Evolutionary conservation across 2,329 filamentous ascomycete species (phyloP).

Genomic region (Aureobasidium vineae): DNA sequence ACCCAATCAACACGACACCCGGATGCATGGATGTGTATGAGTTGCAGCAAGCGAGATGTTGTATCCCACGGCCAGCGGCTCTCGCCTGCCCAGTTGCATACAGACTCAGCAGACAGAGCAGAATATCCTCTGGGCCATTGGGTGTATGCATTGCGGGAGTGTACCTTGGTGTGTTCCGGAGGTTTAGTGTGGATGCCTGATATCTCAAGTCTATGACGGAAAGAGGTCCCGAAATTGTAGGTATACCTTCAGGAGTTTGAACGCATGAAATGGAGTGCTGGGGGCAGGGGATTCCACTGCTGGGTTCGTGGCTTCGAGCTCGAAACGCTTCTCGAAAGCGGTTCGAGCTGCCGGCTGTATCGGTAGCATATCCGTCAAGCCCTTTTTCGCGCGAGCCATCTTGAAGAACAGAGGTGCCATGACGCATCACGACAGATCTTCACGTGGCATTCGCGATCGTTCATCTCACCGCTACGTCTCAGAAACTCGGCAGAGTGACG

Average conservation of each 20-base stretch:
- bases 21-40: background rate
- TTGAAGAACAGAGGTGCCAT: background rate
- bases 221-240: background rate
- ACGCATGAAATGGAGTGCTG: background rate
- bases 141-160: conserved; percentile 3
- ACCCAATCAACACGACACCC: conserved; percentile 5
- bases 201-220: background rate
- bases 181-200: conserved; percentile 15
- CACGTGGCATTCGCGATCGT: conserved; percentile 14
- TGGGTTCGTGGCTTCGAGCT: background rate
- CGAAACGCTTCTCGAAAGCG: background rate
- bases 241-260: background rate
- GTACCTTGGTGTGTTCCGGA: conserved; percentile 1
- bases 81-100: background rate
- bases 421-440: conserved; percentile 5
- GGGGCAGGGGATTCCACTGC: background rate
- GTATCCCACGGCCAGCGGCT: background rate
- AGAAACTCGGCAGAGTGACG: background rate
- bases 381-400: background rate
- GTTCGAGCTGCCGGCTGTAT: conserved; percentile 3
- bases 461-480: background rate
- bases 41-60: conserved; percentile 17
- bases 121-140: background rate
- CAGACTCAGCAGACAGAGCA: background rate
- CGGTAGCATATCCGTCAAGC: background rate